A percentile compares a stretch with the other conserved stretches of the same genome.
phyloP scores from a whole-genome alignment of 495 filamentous ascomycete genomes.

The Endocarpon pusillum region DNA sequence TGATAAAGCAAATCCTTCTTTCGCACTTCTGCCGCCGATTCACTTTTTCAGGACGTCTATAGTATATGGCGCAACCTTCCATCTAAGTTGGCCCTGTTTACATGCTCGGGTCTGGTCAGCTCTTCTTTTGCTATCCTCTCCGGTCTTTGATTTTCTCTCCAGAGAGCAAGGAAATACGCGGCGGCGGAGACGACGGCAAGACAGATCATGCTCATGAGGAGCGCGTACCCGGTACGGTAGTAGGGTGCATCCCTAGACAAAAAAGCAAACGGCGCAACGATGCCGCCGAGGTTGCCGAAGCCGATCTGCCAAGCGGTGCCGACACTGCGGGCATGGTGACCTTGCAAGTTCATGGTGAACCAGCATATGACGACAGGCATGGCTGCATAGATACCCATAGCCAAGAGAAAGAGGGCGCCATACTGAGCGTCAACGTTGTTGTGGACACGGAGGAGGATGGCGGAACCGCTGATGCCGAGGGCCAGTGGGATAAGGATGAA shows the following conservation, averaged over 20 bases:
- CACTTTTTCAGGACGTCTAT: too few relatives aligned
- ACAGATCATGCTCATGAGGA: slow-evolving; percentile 13
- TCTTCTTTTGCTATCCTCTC: too few relatives aligned
- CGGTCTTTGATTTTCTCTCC: too few relatives aligned
- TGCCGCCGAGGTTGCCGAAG: slow-evolving; percentile 22
- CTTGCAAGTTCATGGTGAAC: slow-evolving; percentile 17
- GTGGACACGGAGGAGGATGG: slow-evolving; percentile 38
- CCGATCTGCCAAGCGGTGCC: slow-evolving; percentile 16
- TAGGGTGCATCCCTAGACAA: slow-evolving; percentile 16
- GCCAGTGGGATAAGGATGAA: slow-evolving; percentile 31
- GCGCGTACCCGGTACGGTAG: slow-evolving; percentile 20
- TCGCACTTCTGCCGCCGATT: too few relatives aligned
- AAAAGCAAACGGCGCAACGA: slow-evolving; percentile 23
- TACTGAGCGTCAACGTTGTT: slow-evolving; percentile 38
- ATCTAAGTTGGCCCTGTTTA: too few relatives aligned
- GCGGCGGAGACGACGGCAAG: too few relatives aligned
- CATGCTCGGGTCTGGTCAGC: too few relatives aligned
- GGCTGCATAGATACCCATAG: slow-evolving; percentile 16
- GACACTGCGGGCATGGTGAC: slow-evolving; percentile 16
- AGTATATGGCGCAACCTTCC: too few relatives aligned
- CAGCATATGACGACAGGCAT: slow-evolving; percentile 19
- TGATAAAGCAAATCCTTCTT: too few relatives aligned
- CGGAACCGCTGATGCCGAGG: slow-evolving; percentile 37
- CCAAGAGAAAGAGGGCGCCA: slow-evolving; percentile 41
- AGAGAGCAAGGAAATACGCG: too few relatives aligned